phyloP scores from a whole-genome alignment of 768 basidiomycete species.

The Asterophora lycoperdoides region DNA sequence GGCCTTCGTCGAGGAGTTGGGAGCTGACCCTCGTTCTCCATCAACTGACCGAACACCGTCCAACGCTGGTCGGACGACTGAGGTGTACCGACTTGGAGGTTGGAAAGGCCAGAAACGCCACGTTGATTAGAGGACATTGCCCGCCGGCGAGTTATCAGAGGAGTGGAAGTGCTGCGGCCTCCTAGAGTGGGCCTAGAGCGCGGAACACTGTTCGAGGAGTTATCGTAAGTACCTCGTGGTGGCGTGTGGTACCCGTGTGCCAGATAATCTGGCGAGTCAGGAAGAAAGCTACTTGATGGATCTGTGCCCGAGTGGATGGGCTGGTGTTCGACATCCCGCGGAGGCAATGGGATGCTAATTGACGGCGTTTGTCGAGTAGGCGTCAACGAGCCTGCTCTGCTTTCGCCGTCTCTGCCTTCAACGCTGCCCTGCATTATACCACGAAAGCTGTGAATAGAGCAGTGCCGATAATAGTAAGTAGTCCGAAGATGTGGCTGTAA shows the following conservation, averaged over 20 bases:
- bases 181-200: slow-evolving; percentile 15
- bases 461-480: too few species aligned
- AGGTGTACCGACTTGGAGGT: slow-evolving; percentile 9
- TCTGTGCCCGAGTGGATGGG: neutral
- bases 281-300: slow-evolving; percentile 7
- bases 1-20: slow-evolving; percentile 18
- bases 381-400: slow-evolving; percentile 1
- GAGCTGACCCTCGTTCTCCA: slow-evolving; percentile 59
- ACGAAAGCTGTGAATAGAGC: too few species aligned
- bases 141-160: slow-evolving; percentile 12
- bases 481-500: too few species aligned
- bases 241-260: slow-evolving; percentile 6
- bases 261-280: slow-evolving; percentile 26
- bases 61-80: slow-evolving; percentile 39
- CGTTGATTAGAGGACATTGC: slow-evolving; percentile 11
- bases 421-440: neutral
- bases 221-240: slow-evolving; percentile 3
- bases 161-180: slow-evolving; percentile 21
- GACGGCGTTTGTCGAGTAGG: slow-evolving; percentile 3
- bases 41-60: slow-evolving; percentile 66
- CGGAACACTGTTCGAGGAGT: slow-evolving; percentile 6
- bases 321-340: neutral
- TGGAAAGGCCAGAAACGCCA: slow-evolving; percentile 12
- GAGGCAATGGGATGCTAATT: neutral
- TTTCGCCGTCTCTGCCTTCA: slow-evolving; percentile 6